Evolutionary conservation across 2,329 filamentous ascomycete genomes (phyloP), one percentile per base, ranked within the genome.

Genomic region (Neophaeococcomyces mojaviensis): DNA sequence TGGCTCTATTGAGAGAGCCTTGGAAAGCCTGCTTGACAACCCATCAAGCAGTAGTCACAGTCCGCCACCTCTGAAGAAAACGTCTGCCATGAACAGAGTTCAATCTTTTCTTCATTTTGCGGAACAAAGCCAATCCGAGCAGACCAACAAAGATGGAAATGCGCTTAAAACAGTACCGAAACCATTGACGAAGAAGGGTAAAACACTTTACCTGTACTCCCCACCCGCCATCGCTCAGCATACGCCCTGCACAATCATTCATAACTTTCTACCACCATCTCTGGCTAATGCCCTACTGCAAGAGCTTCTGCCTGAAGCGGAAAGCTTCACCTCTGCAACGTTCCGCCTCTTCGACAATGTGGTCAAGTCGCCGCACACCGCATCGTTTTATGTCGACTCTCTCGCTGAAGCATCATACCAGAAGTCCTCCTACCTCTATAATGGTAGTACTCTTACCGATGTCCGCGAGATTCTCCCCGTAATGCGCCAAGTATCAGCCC

Each of bases 331-430:
- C 40, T 79, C 75, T 52, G 77, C 79, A 19, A 81, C 78, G 0
- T 95, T 96, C 59, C 86, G 92, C 60, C 68, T 97, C 1, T 96
- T 96, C 62, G 88, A 95, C 47, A 84, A 83, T 50, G 79, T 90
- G 0, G 90, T 96, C 3, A 76, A 83, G 31, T 90, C 84, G 50
- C 88, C 88, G 0, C 90, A 96, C 61, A 89, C 88, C 0, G 81
- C 82, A 16, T 80, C 81, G 55, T 86, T 96, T 61, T 96, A 87
- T 55, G 86, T 95, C 3, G 82, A 87, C 46, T 84, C 77, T 39
- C 71, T 79, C 16, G 78, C 83, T 33, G 86, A 94, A 55, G 71
- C 82, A 18, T 68, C 74, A 46, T 70, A 71, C 28, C 87, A 94
- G 59, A 85, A 82, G 58, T 80, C 78, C 0, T 84, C 90, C 45